Evolutionary conservation across 2,329 filamentous ascomycete species (phyloP).

Genomic region (Cytospora schulzeri): DNA sequence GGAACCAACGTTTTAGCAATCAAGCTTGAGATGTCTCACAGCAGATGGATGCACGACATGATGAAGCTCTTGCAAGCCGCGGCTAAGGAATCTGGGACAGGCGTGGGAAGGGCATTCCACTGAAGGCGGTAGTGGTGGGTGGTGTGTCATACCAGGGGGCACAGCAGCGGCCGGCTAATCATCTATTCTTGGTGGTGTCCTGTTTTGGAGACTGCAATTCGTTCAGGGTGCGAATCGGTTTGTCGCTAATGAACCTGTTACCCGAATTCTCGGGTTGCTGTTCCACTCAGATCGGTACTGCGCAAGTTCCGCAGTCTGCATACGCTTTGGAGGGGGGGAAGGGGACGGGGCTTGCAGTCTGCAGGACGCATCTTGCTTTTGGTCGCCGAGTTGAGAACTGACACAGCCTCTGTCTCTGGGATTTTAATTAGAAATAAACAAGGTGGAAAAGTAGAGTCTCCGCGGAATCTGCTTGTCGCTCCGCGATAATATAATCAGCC

Average conservation of each 20-base stretch:
- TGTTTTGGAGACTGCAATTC: slow-evolving; percentile 17
- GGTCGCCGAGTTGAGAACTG: slow-evolving; percentile 15
- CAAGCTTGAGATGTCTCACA: slow-evolving; percentile 2
- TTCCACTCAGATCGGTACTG: slow-evolving; percentile 25
- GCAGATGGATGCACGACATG: slow-evolving; percentile 14
- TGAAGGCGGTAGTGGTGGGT: neutral
- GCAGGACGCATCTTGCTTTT: slow-evolving; percentile 12
- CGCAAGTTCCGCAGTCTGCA: slow-evolving; percentile 14
- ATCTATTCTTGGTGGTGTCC: slow-evolving; percentile 23
- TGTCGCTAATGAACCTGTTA: slow-evolving; percentile 23
- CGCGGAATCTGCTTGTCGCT: neutral
- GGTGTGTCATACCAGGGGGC: slow-evolving; percentile 5
- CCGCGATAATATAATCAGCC: neutral
- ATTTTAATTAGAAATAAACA: slow-evolving; percentile 5
- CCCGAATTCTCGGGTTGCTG: slow-evolving; percentile 27
- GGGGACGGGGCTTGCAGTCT: slow-evolving; percentile 24
- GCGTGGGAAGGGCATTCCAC: slow-evolving; percentile 12
- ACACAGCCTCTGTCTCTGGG: slow-evolving; percentile 18
- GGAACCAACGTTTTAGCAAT: neutral
- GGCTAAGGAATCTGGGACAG: slow-evolving; percentile 9
- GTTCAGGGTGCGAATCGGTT: slow-evolving; percentile 19
- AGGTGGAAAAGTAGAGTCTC: neutral
- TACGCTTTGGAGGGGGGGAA: neutral
- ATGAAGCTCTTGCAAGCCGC: slow-evolving; percentile 18
- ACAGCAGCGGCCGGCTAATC: slow-evolving; percentile 18